phyloP scores from a whole-genome alignment of 129 eudicot species.

The Flaveria trinervia region DNA sequence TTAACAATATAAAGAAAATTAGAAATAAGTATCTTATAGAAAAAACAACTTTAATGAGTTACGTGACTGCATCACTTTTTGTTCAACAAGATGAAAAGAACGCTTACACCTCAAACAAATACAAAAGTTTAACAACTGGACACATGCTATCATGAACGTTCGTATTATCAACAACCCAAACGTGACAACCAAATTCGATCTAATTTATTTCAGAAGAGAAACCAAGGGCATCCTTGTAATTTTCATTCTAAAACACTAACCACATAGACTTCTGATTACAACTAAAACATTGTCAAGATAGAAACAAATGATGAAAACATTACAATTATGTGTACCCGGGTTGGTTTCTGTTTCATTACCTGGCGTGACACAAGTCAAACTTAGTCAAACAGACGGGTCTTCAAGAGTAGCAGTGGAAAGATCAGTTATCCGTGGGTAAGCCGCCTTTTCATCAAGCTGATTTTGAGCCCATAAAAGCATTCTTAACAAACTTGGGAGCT shows the following conservation, averaged over 20 bases:
- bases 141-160: too few species aligned
- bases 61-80: too few species aligned
- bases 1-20: too few species aligned
- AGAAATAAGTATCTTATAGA: too few species aligned
- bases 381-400: conserved; percentile 69
- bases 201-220: conserved; percentile 17
- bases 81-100: too few species aligned
- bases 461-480: conserved; percentile 94
- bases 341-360: conserved; percentile 19
- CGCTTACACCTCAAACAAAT: too few species aligned
- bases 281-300: conserved; percentile 15
- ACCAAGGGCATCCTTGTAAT: background rate
- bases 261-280: conserved; percentile 15
- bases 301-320: conserved; percentile 22
- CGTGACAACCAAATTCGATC: background rate
- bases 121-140: too few species aligned
- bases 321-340: background rate
- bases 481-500: conserved; percentile 84
- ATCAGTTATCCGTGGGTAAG: conserved; percentile 78
- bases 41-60: too few species aligned
- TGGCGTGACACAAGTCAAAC: background rate
- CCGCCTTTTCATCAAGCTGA: conserved; percentile 83
- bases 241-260: conserved; percentile 26
- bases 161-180: background rate
- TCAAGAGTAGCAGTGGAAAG: conserved; percentile 82